These are phyloP conservation scores for Colletotrichum lindemuthianum DNA, from an alignment of 2,329 filamentous ascomycete genomes.

Conservation along the genomic window DNA sequence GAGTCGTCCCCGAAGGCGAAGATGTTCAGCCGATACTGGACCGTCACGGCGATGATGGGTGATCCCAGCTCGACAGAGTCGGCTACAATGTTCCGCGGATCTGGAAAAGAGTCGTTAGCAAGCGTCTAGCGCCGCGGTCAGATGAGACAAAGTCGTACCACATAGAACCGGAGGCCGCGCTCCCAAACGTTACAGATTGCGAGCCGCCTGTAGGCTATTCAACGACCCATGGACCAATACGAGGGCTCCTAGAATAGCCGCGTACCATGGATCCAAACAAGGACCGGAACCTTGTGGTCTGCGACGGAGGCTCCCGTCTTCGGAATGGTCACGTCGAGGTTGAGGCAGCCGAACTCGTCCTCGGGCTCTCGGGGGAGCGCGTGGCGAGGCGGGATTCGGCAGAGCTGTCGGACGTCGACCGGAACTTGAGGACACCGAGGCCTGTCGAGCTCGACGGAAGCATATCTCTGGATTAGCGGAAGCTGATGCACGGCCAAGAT, in stretches of 20 bases:
- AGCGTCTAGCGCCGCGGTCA: background rate
- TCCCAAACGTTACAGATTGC: slow-evolving; percentile 55
- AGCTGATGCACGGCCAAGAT: slow-evolving; percentile 11
- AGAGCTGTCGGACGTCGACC: slow-evolving; percentile 53
- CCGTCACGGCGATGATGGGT: slow-evolving; percentile 36
- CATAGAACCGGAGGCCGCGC: slow-evolving; percentile 51
- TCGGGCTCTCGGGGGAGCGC: slow-evolving; percentile 40
- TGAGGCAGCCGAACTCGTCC: slow-evolving; percentile 55
- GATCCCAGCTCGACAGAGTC: slow-evolving; percentile 44
- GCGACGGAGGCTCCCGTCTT: background rate
- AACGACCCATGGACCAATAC: slow-evolving; percentile 55
- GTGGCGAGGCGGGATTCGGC: slow-evolving; percentile 51
- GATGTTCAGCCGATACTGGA: slow-evolving; percentile 41
- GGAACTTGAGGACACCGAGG: slow-evolving; percentile 53
- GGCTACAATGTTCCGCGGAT: slow-evolving; percentile 46
- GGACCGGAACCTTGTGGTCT: slow-evolving; percentile 45
- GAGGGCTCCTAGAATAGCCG: slow-evolving; percentile 42
- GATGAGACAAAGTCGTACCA: slow-evolving; percentile 42
- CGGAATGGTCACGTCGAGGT: slow-evolving; percentile 51
- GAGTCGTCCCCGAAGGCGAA: slow-evolving; percentile 55
- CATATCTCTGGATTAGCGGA: background rate
- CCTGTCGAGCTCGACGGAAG: slow-evolving; percentile 37
- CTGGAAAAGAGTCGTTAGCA: slow-evolving; percentile 35
- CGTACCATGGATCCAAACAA: slow-evolving; percentile 57
- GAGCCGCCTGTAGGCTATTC: slow-evolving; percentile 47